Percentiles rank a stretch among this genome's conserved stretches.
Evolutionary conservation across 768 basidiomycete species (phyloP).

Genomic region (Suillus subaureus): DNA sequence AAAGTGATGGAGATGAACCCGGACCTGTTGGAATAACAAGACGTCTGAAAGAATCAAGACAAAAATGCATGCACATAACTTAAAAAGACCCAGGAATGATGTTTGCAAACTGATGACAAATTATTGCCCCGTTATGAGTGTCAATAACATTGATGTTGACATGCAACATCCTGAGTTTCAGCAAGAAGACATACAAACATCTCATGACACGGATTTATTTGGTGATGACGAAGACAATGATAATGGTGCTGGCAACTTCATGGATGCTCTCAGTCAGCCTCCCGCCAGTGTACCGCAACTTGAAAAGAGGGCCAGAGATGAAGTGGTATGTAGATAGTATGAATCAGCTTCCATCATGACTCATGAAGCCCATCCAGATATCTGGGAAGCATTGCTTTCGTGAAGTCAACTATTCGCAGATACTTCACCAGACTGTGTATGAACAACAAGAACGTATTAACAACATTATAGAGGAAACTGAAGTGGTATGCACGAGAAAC

Average conservation of each 20-base stretch:
- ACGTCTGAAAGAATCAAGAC: not conserved
- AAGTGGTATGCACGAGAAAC: too few relatives aligned
- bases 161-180: not conserved
- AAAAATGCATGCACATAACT: not conserved
- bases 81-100: not conserved
- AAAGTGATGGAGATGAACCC: not conserved
- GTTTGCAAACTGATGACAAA: not conserved
- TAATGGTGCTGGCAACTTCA: not conserved
- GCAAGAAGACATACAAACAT: slow-evolving; percentile 6
- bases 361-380: not conserved
- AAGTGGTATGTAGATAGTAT: not conserved
- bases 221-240: not conserved
- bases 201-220: not conserved
- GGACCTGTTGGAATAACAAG: not conserved
- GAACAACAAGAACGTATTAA: too few relatives aligned
- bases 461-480: too few relatives aligned
- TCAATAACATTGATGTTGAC: not conserved
- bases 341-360: not conserved
- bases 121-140: not conserved
- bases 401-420: slow-evolving; percentile 6
- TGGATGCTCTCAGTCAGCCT: not conserved
- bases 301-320: not conserved
- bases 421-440: slow-evolving; percentile 5
- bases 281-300: not conserved
- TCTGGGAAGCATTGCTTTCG: slow-evolving; percentile 1